These are phyloP conservation scores for Cicer judaicum DNA, from an alignment of 306 rosid species.

Conservation along the genomic window DNA sequence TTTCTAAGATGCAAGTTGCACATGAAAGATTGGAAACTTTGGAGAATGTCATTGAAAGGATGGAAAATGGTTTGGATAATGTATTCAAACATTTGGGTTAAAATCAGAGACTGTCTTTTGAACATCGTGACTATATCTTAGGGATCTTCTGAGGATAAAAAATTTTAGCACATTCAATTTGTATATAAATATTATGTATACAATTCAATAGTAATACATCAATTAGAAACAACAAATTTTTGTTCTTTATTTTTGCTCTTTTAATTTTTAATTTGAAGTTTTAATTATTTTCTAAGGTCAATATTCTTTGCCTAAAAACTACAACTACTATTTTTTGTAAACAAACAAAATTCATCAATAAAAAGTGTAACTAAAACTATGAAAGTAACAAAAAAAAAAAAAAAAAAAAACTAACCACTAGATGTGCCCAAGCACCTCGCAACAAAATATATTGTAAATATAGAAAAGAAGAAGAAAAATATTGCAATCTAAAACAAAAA, in stretches of 20 bases:
- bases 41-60: neutral
- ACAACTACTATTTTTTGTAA: neutral
- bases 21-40: neutral
- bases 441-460: too few species aligned
- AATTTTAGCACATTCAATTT: neutral
- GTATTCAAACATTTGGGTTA: neutral
- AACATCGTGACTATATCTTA: slow-evolving; percentile 46
- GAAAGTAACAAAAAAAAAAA: neutral
- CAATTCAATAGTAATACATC: neutral
- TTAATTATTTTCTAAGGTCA: neutral
- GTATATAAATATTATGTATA: neutral
- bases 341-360: neutral
- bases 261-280: neutral
- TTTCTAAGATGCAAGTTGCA: neutral
- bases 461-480: too few species aligned
- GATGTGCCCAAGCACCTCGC: too few species aligned
- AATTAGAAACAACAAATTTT: neutral
- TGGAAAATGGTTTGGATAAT: slow-evolving; percentile 2
- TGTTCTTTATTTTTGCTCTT: neutral
- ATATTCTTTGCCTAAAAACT: neutral
- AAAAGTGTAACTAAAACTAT: neutral
- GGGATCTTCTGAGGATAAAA: neutral
- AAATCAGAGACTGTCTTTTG: too few species aligned
- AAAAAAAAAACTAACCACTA: too few species aligned
- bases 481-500: too few species aligned